A percentile compares a stretch with the other conserved stretches of the same genome.
Conservation (phyloP, 805 yeast genomes). For the Grigorovia yakushimaensis region DNA sequence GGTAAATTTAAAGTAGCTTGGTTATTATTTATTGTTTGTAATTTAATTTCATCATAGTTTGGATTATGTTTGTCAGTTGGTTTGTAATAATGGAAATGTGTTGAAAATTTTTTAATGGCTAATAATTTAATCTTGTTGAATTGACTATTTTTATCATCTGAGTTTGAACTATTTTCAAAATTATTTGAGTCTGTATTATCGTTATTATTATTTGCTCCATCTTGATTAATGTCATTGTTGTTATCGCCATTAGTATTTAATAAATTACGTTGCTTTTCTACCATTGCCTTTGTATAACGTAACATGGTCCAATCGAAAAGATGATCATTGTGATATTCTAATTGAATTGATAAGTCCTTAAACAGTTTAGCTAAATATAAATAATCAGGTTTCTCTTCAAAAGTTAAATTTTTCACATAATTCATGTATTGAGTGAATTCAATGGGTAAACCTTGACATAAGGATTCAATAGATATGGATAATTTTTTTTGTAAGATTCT, state of each 20-base stretch:
- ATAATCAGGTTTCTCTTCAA: slow-evolving; percentile 96
- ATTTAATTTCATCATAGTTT: slow-evolving; percentile 27
- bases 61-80: slow-evolving; percentile 26
- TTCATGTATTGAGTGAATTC: slow-evolving; percentile 83
- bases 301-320: slow-evolving; percentile 91
- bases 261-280: slow-evolving; percentile 20
- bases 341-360: slow-evolving; percentile 79
- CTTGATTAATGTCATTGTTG: not conserved
- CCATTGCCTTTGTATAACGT: slow-evolving; percentile 28
- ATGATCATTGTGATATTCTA: slow-evolving; percentile 86
- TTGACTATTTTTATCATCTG: slow-evolving; percentile 21
- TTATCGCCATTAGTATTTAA: slow-evolving; percentile 4
- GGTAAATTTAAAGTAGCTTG: slow-evolving; percentile 21
- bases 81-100: slow-evolving; percentile 30
- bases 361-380: slow-evolving; percentile 77
- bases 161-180: not conserved
- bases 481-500: slow-evolving; percentile 91
- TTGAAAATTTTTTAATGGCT: slow-evolving; percentile 29
- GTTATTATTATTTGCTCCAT: not conserved
- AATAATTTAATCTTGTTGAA: slow-evolving; percentile 26
- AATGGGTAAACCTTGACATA: slow-evolving; percentile 85
- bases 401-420: slow-evolving; percentile 81
- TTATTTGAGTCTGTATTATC: not conserved
- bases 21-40: slow-evolving; percentile 21
- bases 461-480: slow-evolving; percentile 75